A percentile compares a stretch with the other conserved stretches of the same genome.
Evolutionary conservation across 2,329 filamentous ascomycete species (phyloP).

Genomic region (Gnomoniopsis smithogilvyi): DNA sequence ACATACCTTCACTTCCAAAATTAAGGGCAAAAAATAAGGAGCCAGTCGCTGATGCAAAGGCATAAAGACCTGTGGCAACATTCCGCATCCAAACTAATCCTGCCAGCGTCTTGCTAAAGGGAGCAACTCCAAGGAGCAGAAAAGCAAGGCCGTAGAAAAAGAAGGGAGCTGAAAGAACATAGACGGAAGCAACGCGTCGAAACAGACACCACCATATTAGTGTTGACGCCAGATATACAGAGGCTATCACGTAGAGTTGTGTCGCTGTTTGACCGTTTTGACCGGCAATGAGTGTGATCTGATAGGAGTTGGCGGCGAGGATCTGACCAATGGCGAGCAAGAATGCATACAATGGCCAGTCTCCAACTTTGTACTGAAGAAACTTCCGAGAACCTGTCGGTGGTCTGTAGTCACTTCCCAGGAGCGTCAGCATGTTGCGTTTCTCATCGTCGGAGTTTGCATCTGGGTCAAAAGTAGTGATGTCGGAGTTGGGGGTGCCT

Average conservation of each 20-base stretch:
- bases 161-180: constrained; percentile 60
- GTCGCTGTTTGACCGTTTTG: constrained; percentile 56
- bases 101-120: constrained; percentile 40
- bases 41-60: constrained; percentile 59
- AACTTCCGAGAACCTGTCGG: constrained; percentile 49
- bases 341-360: constrained; percentile 63
- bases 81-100: constrained; percentile 53
- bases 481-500: too few relatives aligned
- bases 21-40: constrained; percentile 66
- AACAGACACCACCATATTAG: constrained; percentile 62
- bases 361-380: constrained; percentile 53
- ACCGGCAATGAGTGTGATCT: constrained; percentile 65
- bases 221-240: constrained; percentile 55
- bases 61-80: constrained; percentile 59
- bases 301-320: constrained; percentile 64
- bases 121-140: constrained; percentile 59
- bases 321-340: constrained; percentile 61
- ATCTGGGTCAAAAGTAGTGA: constrained; percentile 56
- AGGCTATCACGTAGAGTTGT: constrained; percentile 59
- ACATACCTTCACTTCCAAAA: constrained; percentile 59
- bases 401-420: too few relatives aligned
- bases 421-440: too few relatives aligned
- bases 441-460: too few relatives aligned
- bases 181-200: constrained; percentile 53
- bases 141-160: constrained; percentile 62